Evolutionary conservation across 352 stramenopile species (phyloP), one percentile per base, ranked within the genome.

Genomic region (Proteromonas lacertae): DNA sequence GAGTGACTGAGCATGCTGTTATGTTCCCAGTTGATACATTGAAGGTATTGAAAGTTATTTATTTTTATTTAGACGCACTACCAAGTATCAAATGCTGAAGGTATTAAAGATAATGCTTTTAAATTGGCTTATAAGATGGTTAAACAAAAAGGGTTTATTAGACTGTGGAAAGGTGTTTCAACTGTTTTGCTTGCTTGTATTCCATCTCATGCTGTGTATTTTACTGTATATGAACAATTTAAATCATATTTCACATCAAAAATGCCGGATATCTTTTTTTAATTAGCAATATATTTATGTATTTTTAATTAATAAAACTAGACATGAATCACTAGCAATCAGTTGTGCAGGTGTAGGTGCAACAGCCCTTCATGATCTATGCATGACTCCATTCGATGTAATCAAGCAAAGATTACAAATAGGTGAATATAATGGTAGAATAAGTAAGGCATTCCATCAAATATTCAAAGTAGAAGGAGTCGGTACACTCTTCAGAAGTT

Each of bases 381-480:
- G 96, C 39, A 92, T 98, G 76, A 93, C 78, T 6, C 81, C 86
- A 6, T 78, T 94, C 60, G 83, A 96, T 60, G 81, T 93, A 0
- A 53, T 98, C 30, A 98, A 98, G 60, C 86, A 98, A 58, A 64
- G 86, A 22, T 59, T 98, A 47, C 86, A 98, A 57, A 66, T 98
- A 44, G 83, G 86, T 37, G 87, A 94, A 56, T 93, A 98, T 57
- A 58, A 55, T 23, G 77, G 76, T 44, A 62, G 90, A 14, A 32
- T 45, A n/a, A 13, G n/a, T n/a, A 32, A 9, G 8, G 13, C 14
- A 8, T 24, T 20, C 10, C 60, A 91, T 52, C 51, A 50, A 33
- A 57, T 67, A 7, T 8, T 57, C 8, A 37, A 39, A 16, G 46
- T 29, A 19, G 72, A 82, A 45, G 69, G 69, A 30, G 42, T 53